These are phyloP conservation scores for Colletotrichum gigasporum DNA, from an alignment of 2,329 filamentous ascomycete genomes.

Conservation along the genomic window DNA sequence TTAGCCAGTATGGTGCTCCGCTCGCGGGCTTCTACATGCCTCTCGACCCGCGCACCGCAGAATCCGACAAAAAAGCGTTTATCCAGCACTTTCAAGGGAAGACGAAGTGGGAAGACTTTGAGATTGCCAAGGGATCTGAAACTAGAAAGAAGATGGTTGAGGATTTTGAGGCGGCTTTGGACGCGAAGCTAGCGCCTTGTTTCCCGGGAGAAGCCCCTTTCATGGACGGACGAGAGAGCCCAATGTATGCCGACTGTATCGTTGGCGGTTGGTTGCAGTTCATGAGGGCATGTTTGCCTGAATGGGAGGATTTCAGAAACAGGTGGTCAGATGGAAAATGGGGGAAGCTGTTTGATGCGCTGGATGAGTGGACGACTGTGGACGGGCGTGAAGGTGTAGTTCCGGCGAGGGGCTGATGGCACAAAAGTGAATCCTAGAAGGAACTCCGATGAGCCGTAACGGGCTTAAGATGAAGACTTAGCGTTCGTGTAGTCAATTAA, in stretches of 20 bases:
- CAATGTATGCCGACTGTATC: background rate
- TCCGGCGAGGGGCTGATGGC: background rate
- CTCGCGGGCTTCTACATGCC: background rate
- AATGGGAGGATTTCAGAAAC: background rate
- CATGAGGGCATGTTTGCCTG: background rate
- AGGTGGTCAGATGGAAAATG: background rate
- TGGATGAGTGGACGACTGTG: background rate
- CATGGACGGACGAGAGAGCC: background rate
- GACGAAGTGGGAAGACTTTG: background rate
- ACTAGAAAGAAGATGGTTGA: background rate
- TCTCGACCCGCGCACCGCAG: background rate
- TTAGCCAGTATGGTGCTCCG: background rate
- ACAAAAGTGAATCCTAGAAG: too few species aligned
- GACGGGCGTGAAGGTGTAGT: background rate
- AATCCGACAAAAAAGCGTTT: background rate
- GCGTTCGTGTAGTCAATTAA: too few species aligned
- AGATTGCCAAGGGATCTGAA: background rate
- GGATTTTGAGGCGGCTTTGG: background rate
- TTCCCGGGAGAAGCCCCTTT: background rate
- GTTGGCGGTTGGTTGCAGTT: background rate
- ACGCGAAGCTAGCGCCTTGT: background rate
- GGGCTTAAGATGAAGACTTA: too few species aligned
- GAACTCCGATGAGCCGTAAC: too few species aligned
- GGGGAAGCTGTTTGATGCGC: background rate
- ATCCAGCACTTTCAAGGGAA: background rate